Evolutionary conservation across 306 rosid species (phyloP), one percentile per base, ranked within the genome.

Genomic region (Cicer chorassanicum): DNA sequence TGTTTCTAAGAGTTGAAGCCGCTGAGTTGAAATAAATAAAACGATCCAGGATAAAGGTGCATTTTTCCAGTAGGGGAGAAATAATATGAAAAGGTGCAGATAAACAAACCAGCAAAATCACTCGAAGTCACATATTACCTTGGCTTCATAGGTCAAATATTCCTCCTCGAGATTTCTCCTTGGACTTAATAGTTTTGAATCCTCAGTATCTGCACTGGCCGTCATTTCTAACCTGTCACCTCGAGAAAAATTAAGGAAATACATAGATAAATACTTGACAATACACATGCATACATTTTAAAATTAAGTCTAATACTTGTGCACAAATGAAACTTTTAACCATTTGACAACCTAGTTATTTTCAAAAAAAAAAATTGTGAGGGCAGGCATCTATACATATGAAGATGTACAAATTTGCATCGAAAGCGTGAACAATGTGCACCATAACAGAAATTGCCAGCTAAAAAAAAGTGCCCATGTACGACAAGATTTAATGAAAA

Each of bases 101-200:
- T 70, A 70, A 79, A 65, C 13, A 69, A 9, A 19, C 29, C 54
- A 72, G 12, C 68, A 36, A 72, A 67, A 72, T 55, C 71, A 19
- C 10, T 41, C 36, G 4, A 56, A 70, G 69, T 59, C 24, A 7
- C 29, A 67, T 76, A 67, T 4, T 59, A 95, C 99, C 97, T 90
- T 92, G 54, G 96, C 87, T 84, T 95, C 99, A 53, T 81, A 87
- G 53, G 79, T 87, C 84, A 92, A 73, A 89, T 92, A 95, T 84
- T 92, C 99, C 85, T 92, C 91, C 87, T 95, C 98, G 6, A 95
- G 93, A 90, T 84, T 90, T 72, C 78, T 90, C 88, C 88, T 85
- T 11, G 96, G 99, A 76, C 85, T 89, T 64, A 86, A 80, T 64
- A 67, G 60, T 79, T 83, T 80, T 48, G 93, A 82, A 19, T 83